These are phyloP conservation scores for Micromonas commoda DNA, from an alignment of 139 green algal species.

Conservation along the genomic window DNA sequence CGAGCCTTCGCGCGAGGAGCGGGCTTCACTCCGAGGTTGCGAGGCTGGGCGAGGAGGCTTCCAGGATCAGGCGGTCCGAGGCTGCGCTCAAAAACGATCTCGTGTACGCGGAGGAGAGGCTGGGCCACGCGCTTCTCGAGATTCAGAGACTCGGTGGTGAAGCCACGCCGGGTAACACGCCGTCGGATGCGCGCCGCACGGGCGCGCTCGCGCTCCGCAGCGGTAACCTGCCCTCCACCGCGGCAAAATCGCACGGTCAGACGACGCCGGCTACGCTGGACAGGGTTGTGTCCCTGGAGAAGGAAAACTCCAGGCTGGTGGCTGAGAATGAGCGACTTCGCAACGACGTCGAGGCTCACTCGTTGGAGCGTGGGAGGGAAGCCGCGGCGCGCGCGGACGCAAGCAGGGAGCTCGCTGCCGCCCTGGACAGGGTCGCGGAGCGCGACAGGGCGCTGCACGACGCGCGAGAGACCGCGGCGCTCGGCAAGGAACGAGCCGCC, in stretches of 20 bases:
- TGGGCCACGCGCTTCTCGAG: conserved; percentile 6
- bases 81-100: background rate
- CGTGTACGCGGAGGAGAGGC: conserved; percentile 3
- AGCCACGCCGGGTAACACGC: background rate
- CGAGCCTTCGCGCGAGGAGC: background rate
- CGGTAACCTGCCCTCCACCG: no score
- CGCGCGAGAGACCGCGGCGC: background rate
- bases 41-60: background rate
- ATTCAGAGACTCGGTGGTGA: background rate
- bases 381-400: conserved; percentile 37
- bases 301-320: conserved; percentile 24
- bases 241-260: no score
- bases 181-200: no score
- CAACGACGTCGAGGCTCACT: conserved; percentile 28
- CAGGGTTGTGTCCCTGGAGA: conserved; percentile 34
- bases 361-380: conserved; percentile 37
- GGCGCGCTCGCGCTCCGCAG: no score
- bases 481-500: background rate
- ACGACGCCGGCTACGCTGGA: no score
- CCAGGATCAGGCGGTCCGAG: background rate
- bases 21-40: conserved; percentile 8
- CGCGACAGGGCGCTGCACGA: conserved; percentile 25
- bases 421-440: conserved; percentile 25
- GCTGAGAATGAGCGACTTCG: conserved; percentile 38
- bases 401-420: conserved; percentile 35